These are phyloP conservation scores for Musa schizocarpa DNA, from an alignment of 176 grass and related monocot species.

Conservation along the genomic window DNA sequence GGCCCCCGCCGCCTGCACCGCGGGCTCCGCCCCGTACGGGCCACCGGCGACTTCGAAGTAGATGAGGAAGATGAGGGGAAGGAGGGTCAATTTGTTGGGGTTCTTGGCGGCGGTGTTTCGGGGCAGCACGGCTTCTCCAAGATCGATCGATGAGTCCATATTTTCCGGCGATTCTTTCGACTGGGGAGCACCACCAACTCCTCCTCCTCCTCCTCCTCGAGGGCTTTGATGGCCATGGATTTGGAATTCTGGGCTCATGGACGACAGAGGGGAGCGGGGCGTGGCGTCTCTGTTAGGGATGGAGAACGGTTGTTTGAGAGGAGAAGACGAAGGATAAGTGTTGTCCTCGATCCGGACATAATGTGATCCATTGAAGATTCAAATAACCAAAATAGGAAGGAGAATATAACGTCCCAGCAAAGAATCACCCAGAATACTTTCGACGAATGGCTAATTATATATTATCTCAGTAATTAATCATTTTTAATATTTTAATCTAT, in stretches of 20 bases:
- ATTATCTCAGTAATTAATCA: too few species aligned
- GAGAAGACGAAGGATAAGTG: too few species aligned
- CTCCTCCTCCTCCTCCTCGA: neutral
- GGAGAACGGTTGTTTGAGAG: too few species aligned
- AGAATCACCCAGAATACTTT: too few species aligned
- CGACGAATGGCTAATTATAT: too few species aligned
- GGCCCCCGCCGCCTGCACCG: conserved; percentile 47
- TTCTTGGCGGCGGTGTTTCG: neutral
- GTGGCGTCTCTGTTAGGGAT: too few species aligned
- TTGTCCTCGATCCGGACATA: too few species aligned
- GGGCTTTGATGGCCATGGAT: neutral
- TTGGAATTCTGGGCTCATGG: neutral
- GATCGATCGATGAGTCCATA: neutral
- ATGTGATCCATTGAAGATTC: too few species aligned
- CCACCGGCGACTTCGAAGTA: conserved; percentile 83
- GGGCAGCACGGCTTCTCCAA: neutral
- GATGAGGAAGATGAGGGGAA: conserved; percentile 81
- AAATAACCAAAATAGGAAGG: too few species aligned
- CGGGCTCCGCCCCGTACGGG: conserved; percentile 63
- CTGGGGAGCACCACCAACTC: neutral
- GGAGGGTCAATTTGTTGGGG: conserved; percentile 46
- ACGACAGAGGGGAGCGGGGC: too few species aligned
- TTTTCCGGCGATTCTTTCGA: neutral
- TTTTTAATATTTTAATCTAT: too few species aligned
- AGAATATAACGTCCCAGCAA: too few species aligned